A percentile compares a stretch with the other conserved stretches of the same genome.
phyloP scores from a whole-genome alignment of 345 rosid genomes.

The Excoecaria cochinchinensis region DNA sequence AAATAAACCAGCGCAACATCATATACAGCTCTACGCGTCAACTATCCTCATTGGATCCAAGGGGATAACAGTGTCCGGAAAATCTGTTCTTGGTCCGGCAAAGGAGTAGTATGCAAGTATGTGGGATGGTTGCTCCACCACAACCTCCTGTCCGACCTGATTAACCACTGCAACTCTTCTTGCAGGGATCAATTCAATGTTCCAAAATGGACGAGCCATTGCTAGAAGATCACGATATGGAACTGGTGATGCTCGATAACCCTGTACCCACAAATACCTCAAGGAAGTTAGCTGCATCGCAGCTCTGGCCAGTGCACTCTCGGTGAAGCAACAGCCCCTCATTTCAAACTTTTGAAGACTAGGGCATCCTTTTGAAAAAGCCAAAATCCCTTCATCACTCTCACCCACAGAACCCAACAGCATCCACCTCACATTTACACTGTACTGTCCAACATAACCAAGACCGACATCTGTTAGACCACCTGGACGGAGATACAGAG shows the following conservation, averaged over 20 bases:
- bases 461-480: conserved; percentile 86
- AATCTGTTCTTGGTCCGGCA: conserved; percentile 87
- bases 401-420: conserved; percentile 81
- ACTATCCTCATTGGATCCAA: conserved; percentile 33
- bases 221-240: conserved; percentile 54
- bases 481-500: conserved; percentile 72
- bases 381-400: conserved; percentile 70
- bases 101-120: conserved; percentile 91
- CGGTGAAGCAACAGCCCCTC: conserved; percentile 89
- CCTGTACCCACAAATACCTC: conserved; percentile 97
- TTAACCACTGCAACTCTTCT: conserved; percentile 35
- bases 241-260: conserved; percentile 53
- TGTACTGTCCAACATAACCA: conserved; percentile 66
- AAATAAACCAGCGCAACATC: conserved; percentile 13
- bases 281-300: conserved; percentile 61
- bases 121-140: conserved; percentile 73
- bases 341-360: conserved; percentile 86
- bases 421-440: conserved; percentile 89
- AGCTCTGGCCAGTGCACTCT: conserved; percentile 65
- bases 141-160: conserved; percentile 29
- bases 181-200: conserved; percentile 78
- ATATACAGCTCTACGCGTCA: conserved; percentile 42
- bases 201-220: conserved; percentile 96
- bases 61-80: conserved; percentile 61
- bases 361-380: conserved; percentile 84